A percentile compares a stretch with the other conserved stretches of the same genome.
phyloP scores from a whole-genome alignment of 2,329 filamentous ascomycete species.

The Diaporthe vexans region DNA sequence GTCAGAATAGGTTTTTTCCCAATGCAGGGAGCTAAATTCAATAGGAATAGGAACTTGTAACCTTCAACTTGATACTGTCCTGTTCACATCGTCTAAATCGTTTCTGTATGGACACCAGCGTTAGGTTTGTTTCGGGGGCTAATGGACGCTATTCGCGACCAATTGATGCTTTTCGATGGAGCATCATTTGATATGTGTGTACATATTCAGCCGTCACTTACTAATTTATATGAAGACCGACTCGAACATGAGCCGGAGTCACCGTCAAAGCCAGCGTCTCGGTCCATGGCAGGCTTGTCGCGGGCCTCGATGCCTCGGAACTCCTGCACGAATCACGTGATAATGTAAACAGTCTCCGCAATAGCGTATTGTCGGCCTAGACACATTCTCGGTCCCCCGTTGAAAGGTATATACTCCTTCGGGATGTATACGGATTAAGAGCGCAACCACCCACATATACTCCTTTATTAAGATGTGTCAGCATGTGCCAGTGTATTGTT shows the following conservation, averaged over 20 bases:
- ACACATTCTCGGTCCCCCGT: slow-evolving; percentile 50
- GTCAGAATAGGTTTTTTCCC: not conserved
- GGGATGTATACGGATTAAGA: no score
- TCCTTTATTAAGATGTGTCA: slow-evolving; percentile 46
- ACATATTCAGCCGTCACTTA: not conserved
- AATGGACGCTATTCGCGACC: not conserved
- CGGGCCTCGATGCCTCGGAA: no score
- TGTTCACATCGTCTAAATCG: not conserved
- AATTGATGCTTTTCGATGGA: not conserved
- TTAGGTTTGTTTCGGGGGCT: not conserved
- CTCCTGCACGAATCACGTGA: no score
- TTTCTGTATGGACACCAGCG: not conserved
- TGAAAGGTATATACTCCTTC: slow-evolving; percentile 55
- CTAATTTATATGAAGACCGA: not conserved
- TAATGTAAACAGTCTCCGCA: no score
- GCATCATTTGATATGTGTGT: not conserved
- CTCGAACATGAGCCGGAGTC: slow-evolving; percentile 8
- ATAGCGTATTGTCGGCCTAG: not conserved
- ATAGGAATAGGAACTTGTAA: not conserved
- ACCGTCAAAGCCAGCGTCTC: not conserved
- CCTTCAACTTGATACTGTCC: not conserved
- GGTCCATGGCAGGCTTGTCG: not conserved
- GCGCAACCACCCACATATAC: no score
- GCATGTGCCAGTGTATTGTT: not conserved
- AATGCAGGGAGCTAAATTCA: no score